Conservation (phyloP, 306 rosid genomes). For the Dalbergia cochinchinensis region DNA sequence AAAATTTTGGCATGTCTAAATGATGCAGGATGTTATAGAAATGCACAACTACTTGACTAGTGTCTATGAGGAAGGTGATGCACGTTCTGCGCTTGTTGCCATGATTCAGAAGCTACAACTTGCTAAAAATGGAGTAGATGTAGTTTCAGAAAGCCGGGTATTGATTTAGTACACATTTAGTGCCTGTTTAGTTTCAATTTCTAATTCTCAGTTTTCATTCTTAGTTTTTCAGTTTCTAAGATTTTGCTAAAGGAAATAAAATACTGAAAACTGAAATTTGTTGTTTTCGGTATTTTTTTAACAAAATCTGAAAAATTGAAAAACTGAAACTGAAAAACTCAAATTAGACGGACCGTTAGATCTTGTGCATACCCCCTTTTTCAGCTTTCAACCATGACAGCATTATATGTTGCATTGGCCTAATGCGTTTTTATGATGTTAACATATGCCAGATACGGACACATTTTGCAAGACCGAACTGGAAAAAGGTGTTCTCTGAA, state of each 20-base stretch:
- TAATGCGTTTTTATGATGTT: conserved; percentile 19
- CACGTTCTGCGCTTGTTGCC: conserved; percentile 84
- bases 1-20: conserved; percentile 32
- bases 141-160: conserved; percentile 93
- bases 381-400: background rate
- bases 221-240: no score
- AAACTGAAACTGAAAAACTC: no score
- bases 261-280: no score
- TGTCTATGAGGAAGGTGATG: conserved; percentile 95
- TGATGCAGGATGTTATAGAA: conserved; percentile 80
- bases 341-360: no score
- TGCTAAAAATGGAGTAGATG: conserved; percentile 88
- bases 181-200: no score
- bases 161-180: conserved; percentile 21
- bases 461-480: conserved; percentile 92
- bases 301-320: no score
- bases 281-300: no score
- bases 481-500: conserved; percentile 76
- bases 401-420: background rate
- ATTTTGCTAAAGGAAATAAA: no score
- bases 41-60: conserved; percentile 96
- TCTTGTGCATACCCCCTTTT: background rate
- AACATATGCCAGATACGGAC: conserved; percentile 71
- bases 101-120: conserved; percentile 89
- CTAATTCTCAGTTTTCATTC: no score